Conservation (phyloP, 495 filamentous ascomycete species). For the Staphylotrichum longicolle region DNA sequence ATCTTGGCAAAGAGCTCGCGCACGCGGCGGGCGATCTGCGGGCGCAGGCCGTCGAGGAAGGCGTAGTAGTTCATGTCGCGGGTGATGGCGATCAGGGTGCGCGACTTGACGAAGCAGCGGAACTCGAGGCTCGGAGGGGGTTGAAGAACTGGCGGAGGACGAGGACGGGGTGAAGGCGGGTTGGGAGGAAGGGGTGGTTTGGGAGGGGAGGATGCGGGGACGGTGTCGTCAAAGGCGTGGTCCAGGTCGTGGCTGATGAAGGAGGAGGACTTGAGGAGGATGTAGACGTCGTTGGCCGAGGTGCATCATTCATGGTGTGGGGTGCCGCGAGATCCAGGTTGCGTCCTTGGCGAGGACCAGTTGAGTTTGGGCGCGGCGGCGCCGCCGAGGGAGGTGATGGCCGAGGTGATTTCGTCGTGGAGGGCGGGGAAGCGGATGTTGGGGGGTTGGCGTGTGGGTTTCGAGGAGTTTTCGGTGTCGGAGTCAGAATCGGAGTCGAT, state of each 20-base stretch:
- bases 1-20: slow-evolving; percentile 71
- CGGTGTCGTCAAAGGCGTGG: slow-evolving; percentile 83
- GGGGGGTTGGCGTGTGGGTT: slow-evolving; percentile 36
- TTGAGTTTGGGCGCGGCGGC: slow-evolving; percentile 88
- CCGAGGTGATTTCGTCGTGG: slow-evolving; percentile 69
- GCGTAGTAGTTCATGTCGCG: slow-evolving; percentile 89
- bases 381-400: slow-evolving; percentile 76
- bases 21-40: slow-evolving; percentile 59
- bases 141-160: slow-evolving; percentile 84
- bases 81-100: slow-evolving; percentile 74
- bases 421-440: slow-evolving; percentile 60
- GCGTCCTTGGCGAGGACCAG: slow-evolving; percentile 96
- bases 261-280: slow-evolving; percentile 86
- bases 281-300: slow-evolving; percentile 83
- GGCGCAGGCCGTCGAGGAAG: slow-evolving; percentile 67
- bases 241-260: slow-evolving; percentile 94
- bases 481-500: slow-evolving; percentile 29
- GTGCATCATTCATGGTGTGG: slow-evolving; percentile 86
- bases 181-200: slow-evolving; percentile 1
- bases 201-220: slow-evolving; percentile 26
- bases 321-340: slow-evolving; percentile 82
- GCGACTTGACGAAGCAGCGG: slow-evolving; percentile 83
- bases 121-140: slow-evolving; percentile 88
- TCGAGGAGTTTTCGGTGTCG: slow-evolving; percentile 39
- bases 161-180: slow-evolving; percentile 49